Conservation (phyloP, 1,284 basidiomycete genomes). For the Somion occarium region DNA sequence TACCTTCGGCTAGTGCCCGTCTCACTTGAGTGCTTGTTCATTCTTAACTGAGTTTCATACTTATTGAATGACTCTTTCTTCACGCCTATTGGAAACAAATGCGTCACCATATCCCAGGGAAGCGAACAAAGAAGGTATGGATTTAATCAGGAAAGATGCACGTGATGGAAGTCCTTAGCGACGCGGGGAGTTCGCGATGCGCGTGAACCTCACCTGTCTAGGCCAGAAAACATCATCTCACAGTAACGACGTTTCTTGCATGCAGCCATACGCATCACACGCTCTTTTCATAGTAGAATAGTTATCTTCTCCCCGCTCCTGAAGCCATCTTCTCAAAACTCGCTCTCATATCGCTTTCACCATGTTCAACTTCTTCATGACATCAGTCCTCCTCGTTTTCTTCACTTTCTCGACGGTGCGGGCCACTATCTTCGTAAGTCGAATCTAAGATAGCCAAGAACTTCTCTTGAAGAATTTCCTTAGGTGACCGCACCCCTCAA, state of each 20-base stretch:
- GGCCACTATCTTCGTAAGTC: slow-evolving; percentile 9
- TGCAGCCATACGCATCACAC: not conserved
- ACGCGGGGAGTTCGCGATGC: not conserved
- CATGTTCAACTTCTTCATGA: slow-evolving; percentile 1
- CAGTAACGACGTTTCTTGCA: not conserved
- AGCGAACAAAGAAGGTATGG: too few relatives aligned
- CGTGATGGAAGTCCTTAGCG: not conserved
- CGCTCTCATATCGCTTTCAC: not conserved
- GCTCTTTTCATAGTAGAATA: not conserved
- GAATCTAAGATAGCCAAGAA: not conserved
- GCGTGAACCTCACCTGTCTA: not conserved
- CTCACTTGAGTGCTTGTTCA: too few relatives aligned
- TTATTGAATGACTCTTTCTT: too few relatives aligned
- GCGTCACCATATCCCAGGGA: too few relatives aligned
- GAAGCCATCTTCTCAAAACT: slow-evolving; percentile 2
- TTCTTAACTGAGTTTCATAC: too few relatives aligned
- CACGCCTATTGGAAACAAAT: too few relatives aligned
- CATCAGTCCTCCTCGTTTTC: not conserved
- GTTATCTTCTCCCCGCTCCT: not conserved
- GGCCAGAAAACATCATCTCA: not conserved
- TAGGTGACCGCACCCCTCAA: slow-evolving; percentile 47
- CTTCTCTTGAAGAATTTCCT: not conserved
- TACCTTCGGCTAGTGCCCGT: too few relatives aligned
- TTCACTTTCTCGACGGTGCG: not conserved
- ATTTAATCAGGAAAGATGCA: too few relatives aligned